phyloP scores from a whole-genome alignment of 441 rosid species.

The Melastoma candidum region DNA sequence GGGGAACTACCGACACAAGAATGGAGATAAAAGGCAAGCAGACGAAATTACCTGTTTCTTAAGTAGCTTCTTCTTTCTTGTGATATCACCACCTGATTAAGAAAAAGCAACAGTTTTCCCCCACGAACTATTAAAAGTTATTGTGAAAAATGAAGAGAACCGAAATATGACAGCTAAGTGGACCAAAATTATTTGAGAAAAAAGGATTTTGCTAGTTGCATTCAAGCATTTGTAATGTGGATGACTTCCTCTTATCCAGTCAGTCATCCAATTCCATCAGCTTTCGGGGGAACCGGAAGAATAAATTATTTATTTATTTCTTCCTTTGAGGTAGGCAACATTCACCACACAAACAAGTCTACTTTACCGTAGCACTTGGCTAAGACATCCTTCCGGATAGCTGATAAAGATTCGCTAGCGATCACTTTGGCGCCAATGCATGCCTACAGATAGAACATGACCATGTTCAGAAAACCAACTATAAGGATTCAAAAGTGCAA shows the following conservation, averaged over 20 bases:
- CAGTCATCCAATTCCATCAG: too few relatives aligned
- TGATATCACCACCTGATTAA: slow-evolving; percentile 69
- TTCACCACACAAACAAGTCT: not conserved
- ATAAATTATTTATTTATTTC: too few relatives aligned
- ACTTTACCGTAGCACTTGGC: slow-evolving; percentile 91
- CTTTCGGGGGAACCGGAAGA: too few relatives aligned
- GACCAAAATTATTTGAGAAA: too few relatives aligned
- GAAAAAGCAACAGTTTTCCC: too few relatives aligned
- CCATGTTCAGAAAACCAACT: not conserved
- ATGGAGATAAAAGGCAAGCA: not conserved
- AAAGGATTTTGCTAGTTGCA: too few relatives aligned
- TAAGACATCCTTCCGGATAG: slow-evolving; percentile 94
- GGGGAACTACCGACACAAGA: not conserved
- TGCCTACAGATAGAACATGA: slow-evolving; percentile 44
- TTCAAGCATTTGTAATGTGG: too few relatives aligned
- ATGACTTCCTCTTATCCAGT: too few relatives aligned
- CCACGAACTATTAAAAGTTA: too few relatives aligned
- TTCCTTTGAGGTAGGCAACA: too few relatives aligned
- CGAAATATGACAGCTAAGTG: too few relatives aligned
- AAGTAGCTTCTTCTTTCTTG: slow-evolving; percentile 91
- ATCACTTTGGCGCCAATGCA: slow-evolving; percentile 95
- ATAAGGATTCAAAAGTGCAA: not conserved
- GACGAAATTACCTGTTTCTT: slow-evolving; percentile 62
- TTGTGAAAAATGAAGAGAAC: too few relatives aligned
- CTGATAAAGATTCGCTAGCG: slow-evolving; percentile 85